A percentile compares a stretch with the other conserved stretches of the same genome.
These are phyloP conservation scores for Boletus semigastroideus DNA, from an alignment of 1,284 basidiomycete genomes.

Conservation along the genomic window DNA sequence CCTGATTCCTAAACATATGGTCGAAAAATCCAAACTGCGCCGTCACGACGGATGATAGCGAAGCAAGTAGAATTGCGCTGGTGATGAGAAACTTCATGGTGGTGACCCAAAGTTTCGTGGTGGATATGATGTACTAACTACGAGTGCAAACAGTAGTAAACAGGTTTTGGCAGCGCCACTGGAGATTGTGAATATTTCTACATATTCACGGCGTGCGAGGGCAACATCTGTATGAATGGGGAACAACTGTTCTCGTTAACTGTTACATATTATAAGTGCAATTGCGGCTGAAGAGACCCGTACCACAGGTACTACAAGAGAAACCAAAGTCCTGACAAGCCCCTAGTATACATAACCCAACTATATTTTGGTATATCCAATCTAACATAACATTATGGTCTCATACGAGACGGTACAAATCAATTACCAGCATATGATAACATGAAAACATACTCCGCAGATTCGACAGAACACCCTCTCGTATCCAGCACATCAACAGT, in stretches of 20 bases:
- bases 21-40: slow-evolving; percentile 40
- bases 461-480: slow-evolving; percentile 15
- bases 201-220: no score
- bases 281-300: no score
- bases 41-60: slow-evolving; percentile 23
- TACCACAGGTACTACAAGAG: neutral
- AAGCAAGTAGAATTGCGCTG: slow-evolving; percentile 16
- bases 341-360: neutral
- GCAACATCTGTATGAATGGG: no score
- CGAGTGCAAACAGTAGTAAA: neutral
- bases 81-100: slow-evolving; percentile 20
- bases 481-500: slow-evolving; percentile 2
- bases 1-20: slow-evolving; percentile 35
- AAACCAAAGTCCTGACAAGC: neutral
- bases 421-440: slow-evolving; percentile 32
- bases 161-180: neutral
- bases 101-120: neutral
- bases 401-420: slow-evolving; percentile 32
- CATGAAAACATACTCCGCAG: slow-evolving; percentile 26
- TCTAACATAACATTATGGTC: slow-evolving; percentile 32
- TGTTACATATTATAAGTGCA: no score
- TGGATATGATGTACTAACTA: neutral
- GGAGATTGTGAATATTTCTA: no score
- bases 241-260: no score
- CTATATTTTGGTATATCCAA: slow-evolving; percentile 14